These are phyloP conservation scores for Huntiella omanensis DNA, from an alignment of 2,329 filamentous ascomycete species.

Conservation along the genomic window DNA sequence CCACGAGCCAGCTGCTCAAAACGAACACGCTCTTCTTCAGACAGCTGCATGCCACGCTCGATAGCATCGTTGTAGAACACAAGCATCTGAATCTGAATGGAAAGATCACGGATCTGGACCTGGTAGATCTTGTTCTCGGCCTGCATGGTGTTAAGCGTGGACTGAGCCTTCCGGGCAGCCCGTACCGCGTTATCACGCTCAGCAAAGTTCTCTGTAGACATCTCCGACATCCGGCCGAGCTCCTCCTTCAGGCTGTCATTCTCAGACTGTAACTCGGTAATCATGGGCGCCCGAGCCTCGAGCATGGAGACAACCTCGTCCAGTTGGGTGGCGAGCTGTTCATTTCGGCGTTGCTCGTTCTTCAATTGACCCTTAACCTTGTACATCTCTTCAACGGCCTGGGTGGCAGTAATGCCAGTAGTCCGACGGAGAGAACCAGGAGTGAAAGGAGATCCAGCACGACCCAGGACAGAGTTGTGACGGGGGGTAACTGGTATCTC, in stretches of 20 bases:
- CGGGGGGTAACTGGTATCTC: slow-evolving; percentile 43
- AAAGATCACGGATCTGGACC: slow-evolving; percentile 74
- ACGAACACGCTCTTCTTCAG: slow-evolving; percentile 51
- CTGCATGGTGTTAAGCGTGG: slow-evolving; percentile 43
- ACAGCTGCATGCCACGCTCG: slow-evolving; percentile 58
- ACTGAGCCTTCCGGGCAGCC: slow-evolving; percentile 59
- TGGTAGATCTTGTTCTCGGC: slow-evolving; percentile 62
- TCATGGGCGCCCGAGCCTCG: slow-evolving; percentile 71
- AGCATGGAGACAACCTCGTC: slow-evolving; percentile 74
- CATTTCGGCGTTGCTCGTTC: slow-evolving; percentile 53
- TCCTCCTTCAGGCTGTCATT: slow-evolving; percentile 64
- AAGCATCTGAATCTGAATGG: slow-evolving; percentile 76
- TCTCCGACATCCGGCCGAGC: slow-evolving; percentile 64
- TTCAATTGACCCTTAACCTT: slow-evolving; percentile 55
- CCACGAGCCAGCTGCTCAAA: slow-evolving; percentile 62
- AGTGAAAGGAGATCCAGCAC: slow-evolving; percentile 43
- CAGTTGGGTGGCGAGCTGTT: slow-evolving; percentile 55
- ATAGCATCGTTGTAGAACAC: slow-evolving; percentile 70
- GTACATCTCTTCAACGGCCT: slow-evolving; percentile 45
- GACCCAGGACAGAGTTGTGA: slow-evolving; percentile 31
- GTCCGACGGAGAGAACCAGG: slow-evolving; percentile 39
- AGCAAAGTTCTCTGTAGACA: slow-evolving; percentile 64
- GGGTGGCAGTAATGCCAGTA: slow-evolving; percentile 37
- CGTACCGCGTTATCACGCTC: slow-evolving; percentile 65
- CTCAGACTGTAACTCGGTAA: slow-evolving; percentile 69